phyloP scores from a whole-genome alignment of 2,329 filamentous ascomycete species.

The Nothophaeocryptopus gaeumannii region DNA sequence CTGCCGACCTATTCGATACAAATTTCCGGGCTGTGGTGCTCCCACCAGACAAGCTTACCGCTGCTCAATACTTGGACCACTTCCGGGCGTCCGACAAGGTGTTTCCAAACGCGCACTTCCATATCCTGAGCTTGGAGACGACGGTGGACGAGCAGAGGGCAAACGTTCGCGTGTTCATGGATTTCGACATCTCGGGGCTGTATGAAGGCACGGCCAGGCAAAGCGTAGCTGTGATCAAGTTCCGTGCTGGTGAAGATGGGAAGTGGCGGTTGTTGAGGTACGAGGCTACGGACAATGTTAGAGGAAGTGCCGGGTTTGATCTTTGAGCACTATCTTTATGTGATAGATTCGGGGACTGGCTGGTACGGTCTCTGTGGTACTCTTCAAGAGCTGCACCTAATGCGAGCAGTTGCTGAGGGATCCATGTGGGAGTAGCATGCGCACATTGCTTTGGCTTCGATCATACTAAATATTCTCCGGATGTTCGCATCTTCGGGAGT shows the following conservation, averaged over 20 bases:
- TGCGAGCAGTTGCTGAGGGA: too few relatives aligned
- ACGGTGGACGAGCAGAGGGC: neutral
- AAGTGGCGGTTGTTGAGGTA: neutral
- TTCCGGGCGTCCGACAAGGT: neutral
- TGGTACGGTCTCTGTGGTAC: too few relatives aligned
- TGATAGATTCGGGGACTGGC: too few relatives aligned
- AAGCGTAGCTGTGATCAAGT: neutral
- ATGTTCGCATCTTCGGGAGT: too few relatives aligned
- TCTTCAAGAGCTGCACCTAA: too few relatives aligned
- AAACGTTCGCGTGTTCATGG: neutral
- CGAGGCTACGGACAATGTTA: neutral
- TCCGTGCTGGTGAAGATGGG: neutral
- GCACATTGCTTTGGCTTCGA: too few relatives aligned
- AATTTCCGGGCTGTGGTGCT: neutral
- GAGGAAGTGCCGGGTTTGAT: too few relatives aligned
- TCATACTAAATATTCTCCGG: too few relatives aligned
- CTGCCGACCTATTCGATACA: neutral
- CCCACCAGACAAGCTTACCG: neutral
- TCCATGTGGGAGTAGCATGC: too few relatives aligned
- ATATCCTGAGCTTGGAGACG: neutral
- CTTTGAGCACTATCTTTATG: too few relatives aligned
- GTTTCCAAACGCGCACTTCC: neutral
- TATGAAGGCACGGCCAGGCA: neutral
- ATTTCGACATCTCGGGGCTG: slow-evolving; percentile 1
- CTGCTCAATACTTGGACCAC: neutral